Conservation (phyloP, 2,329 filamentous ascomycete genomes). For the Alternaria incomplexa region DNA sequence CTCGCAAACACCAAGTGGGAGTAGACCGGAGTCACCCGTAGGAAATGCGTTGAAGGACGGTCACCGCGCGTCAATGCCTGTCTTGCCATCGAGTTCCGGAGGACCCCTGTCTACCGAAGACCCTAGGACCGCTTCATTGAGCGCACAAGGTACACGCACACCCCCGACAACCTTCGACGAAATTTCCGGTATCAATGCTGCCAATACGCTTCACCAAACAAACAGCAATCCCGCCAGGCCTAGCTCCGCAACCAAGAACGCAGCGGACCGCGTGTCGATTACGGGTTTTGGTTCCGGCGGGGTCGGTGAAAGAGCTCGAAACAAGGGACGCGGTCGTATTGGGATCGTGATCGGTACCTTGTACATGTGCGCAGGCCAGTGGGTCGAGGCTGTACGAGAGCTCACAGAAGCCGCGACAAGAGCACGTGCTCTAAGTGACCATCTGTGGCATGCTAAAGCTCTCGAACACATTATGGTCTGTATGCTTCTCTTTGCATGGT, state of each 20-base stretch:
- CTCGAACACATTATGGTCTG: slow-evolving; percentile 86
- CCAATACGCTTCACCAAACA: slow-evolving; percentile 51
- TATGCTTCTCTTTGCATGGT: slow-evolving; percentile 83
- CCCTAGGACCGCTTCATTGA: slow-evolving; percentile 34
- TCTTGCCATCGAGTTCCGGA: slow-evolving; percentile 54
- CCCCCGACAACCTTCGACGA: slow-evolving; percentile 59
- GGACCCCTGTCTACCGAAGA: slow-evolving; percentile 32
- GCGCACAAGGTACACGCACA: slow-evolving; percentile 36
- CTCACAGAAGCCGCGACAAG: slow-evolving; percentile 79
- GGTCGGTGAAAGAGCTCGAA: slow-evolving; percentile 76
- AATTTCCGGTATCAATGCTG: slow-evolving; percentile 42
- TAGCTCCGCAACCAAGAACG: slow-evolving; percentile 58
- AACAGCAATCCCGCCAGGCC: slow-evolving; percentile 33
- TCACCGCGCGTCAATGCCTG: slow-evolving; percentile 82
- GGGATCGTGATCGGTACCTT: slow-evolving; percentile 82
- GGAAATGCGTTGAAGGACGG: slow-evolving; percentile 63
- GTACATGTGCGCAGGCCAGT: slow-evolving; percentile 87
- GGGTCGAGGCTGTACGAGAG: slow-evolving; percentile 86
- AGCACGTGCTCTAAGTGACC: slow-evolving; percentile 81
- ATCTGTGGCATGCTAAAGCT: slow-evolving; percentile 97
- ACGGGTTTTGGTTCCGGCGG: slow-evolving; percentile 70
- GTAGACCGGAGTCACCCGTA: slow-evolving; percentile 40
- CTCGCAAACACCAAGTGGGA: slow-evolving; percentile 35
- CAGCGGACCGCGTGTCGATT: slow-evolving; percentile 67
- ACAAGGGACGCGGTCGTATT: slow-evolving; percentile 80